Percentiles rank a stretch among this genome's conserved stretches.
phyloP scores from a whole-genome alignment of 2,329 filamentous ascomycete genomes.

The Tolypocladium inflatum region DNA sequence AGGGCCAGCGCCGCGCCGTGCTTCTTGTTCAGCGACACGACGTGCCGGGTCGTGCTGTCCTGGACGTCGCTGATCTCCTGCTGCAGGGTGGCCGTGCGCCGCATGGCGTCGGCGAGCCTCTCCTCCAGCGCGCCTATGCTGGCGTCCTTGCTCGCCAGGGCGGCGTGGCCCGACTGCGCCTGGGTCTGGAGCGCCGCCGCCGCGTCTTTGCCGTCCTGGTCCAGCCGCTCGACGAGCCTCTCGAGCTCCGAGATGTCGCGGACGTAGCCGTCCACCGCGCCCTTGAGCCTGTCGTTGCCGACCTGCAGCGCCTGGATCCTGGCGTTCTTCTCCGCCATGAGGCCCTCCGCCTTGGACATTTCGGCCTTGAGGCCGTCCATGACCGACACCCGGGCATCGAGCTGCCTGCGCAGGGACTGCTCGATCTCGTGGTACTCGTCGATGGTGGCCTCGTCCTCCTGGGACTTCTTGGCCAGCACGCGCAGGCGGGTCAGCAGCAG shows the following conservation, averaged over 20 bases:
- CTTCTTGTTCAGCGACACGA: conserved; percentile 25
- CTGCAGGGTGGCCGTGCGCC: conserved; percentile 27
- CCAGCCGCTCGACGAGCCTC: conserved; percentile 36
- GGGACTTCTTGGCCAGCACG: conserved; percentile 33
- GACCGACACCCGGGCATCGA: conserved; percentile 40
- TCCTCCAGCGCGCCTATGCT: conserved; percentile 32
- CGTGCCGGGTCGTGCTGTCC: conserved; percentile 19
- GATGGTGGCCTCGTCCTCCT: conserved; percentile 42
- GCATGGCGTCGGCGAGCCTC: conserved; percentile 30
- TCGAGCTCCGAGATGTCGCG: conserved; percentile 46
- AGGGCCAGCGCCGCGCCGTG: conserved; percentile 39
- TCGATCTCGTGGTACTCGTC: conserved; percentile 53
- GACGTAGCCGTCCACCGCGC: conserved; percentile 41
- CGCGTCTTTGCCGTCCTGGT: conserved; percentile 24
- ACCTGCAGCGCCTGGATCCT: conserved; percentile 38
- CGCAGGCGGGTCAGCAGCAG: conserved; percentile 42
- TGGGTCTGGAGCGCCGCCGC: conserved; percentile 22
- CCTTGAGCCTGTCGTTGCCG: conserved; percentile 39
- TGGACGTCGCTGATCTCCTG: conserved; percentile 28
- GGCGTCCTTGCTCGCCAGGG: conserved; percentile 25
- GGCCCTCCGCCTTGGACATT: conserved; percentile 21
- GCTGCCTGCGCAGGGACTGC: conserved; percentile 44
- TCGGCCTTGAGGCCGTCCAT: conserved; percentile 38
- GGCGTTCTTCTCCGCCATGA: conserved; percentile 26
- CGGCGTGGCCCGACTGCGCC: conserved; percentile 21